Conservation (phyloP, 257 asterid species). For the Nyctanthes arbortristis region DNA sequence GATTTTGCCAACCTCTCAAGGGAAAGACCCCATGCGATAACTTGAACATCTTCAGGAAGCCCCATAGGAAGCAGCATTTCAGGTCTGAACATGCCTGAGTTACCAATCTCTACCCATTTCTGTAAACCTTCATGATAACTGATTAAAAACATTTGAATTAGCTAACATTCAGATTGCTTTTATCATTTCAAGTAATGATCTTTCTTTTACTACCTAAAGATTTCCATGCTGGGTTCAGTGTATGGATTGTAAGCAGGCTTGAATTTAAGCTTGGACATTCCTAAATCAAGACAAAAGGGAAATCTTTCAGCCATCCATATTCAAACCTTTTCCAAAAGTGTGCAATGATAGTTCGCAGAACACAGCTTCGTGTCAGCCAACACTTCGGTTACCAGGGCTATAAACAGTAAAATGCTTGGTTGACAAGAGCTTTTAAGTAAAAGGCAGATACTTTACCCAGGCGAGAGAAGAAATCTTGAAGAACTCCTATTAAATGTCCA, state of each 20-base stretch:
- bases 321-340: neutral
- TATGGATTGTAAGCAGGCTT: slow-evolving; percentile 98
- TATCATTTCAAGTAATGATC: neutral
- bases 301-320: neutral
- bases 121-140: slow-evolving; percentile 94
- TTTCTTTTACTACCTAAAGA: slow-evolving; percentile 66
- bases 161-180: slow-evolving; percentile 8
- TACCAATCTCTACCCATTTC: slow-evolving; percentile 98
- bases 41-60: slow-evolving; percentile 92
- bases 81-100: slow-evolving; percentile 99
- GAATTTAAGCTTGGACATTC: slow-evolving; percentile 92
- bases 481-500: slow-evolving; percentile 94
- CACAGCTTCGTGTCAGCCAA: neutral
- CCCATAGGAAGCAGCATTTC: slow-evolving; percentile 99
- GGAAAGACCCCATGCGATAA: slow-evolving; percentile 99
- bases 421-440: slow-evolving; percentile 2
- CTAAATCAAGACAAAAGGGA: slow-evolving; percentile 36
- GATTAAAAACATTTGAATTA: slow-evolving; percentile 14
- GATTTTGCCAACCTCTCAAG: slow-evolving; percentile 71
- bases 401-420: neutral
- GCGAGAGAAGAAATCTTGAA: slow-evolving; percentile 84
- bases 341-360: neutral
- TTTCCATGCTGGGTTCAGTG: slow-evolving; percentile 99
- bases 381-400: slow-evolving; percentile 1
- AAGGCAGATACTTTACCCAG: slow-evolving; percentile 52